These are phyloP conservation scores for Pseudocercospora musae DNA, from an alignment of 2,329 filamentous ascomycete species.

Conservation along the genomic window DNA sequence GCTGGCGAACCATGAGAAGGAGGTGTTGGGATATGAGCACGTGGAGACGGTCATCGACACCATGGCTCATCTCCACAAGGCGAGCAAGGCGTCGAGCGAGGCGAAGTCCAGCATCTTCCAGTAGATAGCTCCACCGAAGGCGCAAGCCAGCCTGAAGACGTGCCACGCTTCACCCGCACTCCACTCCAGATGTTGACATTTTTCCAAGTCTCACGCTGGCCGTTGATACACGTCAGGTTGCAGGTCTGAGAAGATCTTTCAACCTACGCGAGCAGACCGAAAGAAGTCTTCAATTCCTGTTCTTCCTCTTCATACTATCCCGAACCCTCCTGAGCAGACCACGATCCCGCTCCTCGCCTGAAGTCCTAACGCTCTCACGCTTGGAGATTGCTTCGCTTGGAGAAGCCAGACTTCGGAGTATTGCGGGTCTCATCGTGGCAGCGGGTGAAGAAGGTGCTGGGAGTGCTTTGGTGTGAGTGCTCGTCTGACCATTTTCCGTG, in stretches of 20 bases:
- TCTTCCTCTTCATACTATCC: constrained; percentile 8
- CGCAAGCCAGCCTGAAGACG: background rate
- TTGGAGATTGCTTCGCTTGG: background rate
- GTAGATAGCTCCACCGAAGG: background rate
- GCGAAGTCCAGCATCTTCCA: constrained; percentile 15
- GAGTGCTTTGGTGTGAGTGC: background rate
- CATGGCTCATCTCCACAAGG: constrained; percentile 33
- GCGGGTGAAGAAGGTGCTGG: background rate
- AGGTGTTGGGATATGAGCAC: constrained; percentile 29
- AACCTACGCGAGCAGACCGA: no score
- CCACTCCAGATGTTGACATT: no score
- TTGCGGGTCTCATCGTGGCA: background rate
- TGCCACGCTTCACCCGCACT: no score
- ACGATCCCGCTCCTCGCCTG: background rate
- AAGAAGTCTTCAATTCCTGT: background rate
- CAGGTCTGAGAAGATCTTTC: no score
- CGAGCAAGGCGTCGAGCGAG: constrained; percentile 26
- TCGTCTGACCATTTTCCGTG: no score
- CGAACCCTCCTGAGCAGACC: constrained; percentile 2
- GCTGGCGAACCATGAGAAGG: constrained; percentile 28
- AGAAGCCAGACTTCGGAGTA: background rate
- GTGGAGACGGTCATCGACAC: constrained; percentile 37
- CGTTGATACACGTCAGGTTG: no score
- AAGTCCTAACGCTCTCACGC: background rate
- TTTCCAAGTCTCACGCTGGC: no score